A percentile compares a stretch with the other conserved stretches of the same genome.
Evolutionary conservation across 306 rosid species (phyloP).

Genomic region (Corylus avellana): DNA sequence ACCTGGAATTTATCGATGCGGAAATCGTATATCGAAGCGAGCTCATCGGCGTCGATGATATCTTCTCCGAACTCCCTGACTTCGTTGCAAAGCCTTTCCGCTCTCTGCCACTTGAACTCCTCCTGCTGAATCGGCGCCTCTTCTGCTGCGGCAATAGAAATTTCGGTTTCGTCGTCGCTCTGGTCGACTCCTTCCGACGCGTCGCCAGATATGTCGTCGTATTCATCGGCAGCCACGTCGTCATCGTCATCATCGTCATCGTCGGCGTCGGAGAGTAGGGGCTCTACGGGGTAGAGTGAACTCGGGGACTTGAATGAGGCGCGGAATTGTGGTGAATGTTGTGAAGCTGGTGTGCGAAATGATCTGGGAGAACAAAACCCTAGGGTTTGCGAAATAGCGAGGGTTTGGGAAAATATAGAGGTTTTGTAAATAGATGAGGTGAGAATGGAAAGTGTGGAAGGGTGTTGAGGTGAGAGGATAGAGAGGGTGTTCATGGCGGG

Average conservation of each 20-base stretch:
- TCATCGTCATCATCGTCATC: slow-evolving; percentile 54
- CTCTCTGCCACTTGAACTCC: slow-evolving; percentile 87
- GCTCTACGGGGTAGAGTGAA: slow-evolving; percentile 41
- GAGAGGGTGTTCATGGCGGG: slow-evolving; percentile 80
- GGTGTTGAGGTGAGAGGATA: slow-evolving; percentile 28
- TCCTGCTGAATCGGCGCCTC: slow-evolving; percentile 32
- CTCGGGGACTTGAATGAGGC: slow-evolving; percentile 44
- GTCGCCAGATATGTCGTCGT: slow-evolving; percentile 56
- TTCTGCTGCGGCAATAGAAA: slow-evolving; percentile 17
- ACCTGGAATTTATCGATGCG: slow-evolving; percentile 97
- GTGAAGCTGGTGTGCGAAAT: slow-evolving; percentile 14
- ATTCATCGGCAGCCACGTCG: slow-evolving; percentile 72
- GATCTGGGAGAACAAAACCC: slow-evolving; percentile 39
- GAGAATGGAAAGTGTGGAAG: slow-evolving; percentile 22
- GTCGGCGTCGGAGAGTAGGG: slow-evolving; percentile 56
- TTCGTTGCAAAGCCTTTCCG: slow-evolving; percentile 69
- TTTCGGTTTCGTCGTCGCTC: slow-evolving; percentile 54
- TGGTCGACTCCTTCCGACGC: slow-evolving; percentile 42
- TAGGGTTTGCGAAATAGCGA: slow-evolving; percentile 23
- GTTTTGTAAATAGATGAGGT: slow-evolving; percentile 11
- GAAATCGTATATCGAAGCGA: slow-evolving; percentile 74
- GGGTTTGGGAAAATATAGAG: slow-evolving; percentile 26
- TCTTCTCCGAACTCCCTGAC: slow-evolving; percentile 76
- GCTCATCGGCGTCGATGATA: slow-evolving; percentile 72
- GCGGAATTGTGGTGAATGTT: slow-evolving; percentile 37